Percentiles rank a stretch among this genome's conserved stretches.
Evolutionary conservation across 2,329 filamentous ascomycete genomes (phyloP).

Genomic region (Tothia fuscella): DNA sequence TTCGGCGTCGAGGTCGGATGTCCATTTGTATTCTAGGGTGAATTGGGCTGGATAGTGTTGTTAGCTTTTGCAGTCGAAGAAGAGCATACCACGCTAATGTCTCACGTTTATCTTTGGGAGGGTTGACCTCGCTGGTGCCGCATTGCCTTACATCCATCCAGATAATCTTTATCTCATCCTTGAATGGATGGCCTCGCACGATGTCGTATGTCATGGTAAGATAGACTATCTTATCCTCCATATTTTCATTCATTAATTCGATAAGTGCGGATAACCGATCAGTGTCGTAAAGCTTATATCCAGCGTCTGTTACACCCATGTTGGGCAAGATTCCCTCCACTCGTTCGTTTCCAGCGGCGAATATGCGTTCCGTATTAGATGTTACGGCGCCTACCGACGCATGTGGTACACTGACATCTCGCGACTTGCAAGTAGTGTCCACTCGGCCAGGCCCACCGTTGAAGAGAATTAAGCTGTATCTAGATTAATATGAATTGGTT

Average conservation of each 20-base stretch:
- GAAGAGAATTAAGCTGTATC: conserved; percentile 7
- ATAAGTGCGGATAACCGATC: conserved; percentile 4
- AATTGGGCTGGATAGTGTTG: neutral
- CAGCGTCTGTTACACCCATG: conserved; percentile 3
- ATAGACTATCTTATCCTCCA: conserved; percentile 8
- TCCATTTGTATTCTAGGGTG: conserved; percentile 4
- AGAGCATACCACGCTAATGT: neutral
- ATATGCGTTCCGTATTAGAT: conserved; percentile 5
- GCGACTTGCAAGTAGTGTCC: neutral
- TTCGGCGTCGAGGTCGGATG: conserved; percentile 2
- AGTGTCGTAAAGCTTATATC: neutral
- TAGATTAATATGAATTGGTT: neutral
- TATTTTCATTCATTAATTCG: conserved; percentile 10
- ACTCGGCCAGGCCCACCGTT: conserved; percentile 1
- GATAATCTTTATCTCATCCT: conserved; percentile 4
- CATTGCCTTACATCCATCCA: conserved; percentile 10
- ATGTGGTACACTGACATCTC: conserved; percentile 1
- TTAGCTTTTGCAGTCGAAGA: neutral
- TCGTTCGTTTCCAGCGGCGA: conserved; percentile 9
- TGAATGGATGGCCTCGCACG: conserved; percentile 2
- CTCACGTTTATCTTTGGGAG: neutral
- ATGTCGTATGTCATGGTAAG: conserved; percentile 10
- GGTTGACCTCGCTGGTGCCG: conserved; percentile 10
- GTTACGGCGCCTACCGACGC: neutral
- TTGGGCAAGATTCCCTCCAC: conserved; percentile 1